phyloP scores from a whole-genome alignment of 1,139 yeast species.

The Hansenula anomala region DNA sequence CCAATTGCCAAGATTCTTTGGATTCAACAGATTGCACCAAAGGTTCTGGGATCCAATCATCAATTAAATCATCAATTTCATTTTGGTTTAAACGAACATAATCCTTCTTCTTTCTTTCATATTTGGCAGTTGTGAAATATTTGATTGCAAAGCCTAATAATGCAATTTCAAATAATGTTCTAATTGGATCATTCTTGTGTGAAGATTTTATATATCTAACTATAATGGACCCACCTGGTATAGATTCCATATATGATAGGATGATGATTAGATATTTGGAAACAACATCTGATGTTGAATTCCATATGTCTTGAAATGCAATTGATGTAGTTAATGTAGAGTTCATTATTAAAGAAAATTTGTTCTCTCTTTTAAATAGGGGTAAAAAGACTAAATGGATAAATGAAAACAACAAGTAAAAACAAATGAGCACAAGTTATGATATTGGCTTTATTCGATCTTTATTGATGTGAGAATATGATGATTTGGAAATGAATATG shows the following conservation, averaged over 20 bases:
- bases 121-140: conserved; percentile 79
- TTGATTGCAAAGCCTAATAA: conserved; percentile 80
- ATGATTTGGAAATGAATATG: too few species aligned
- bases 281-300: background rate
- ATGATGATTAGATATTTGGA: conserved; percentile 1
- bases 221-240: conserved; percentile 82
- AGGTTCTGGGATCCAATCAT: conserved; percentile 91
- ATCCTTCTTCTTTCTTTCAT: conserved; percentile 72
- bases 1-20: conserved; percentile 57
- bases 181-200: conserved; percentile 88
- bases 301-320: conserved; percentile 3
- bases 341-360: too few species aligned
- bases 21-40: conserved; percentile 52
- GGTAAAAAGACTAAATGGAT: background rate
- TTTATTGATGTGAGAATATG: too few species aligned
- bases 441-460: too few species aligned
- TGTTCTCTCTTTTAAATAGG: too few species aligned
- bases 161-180: conserved; percentile 77
- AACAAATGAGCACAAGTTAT: too few species aligned
- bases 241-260: conserved; percentile 11
- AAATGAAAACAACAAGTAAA: too few species aligned
- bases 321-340: conserved; percentile 1
- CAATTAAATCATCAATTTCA: conserved; percentile 80
- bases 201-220: conserved; percentile 81
- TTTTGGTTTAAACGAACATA: conserved; percentile 55